phyloP scores from a whole-genome alignment of 2,329 filamentous ascomycete species.

The Phyllosticta ampelicida region DNA sequence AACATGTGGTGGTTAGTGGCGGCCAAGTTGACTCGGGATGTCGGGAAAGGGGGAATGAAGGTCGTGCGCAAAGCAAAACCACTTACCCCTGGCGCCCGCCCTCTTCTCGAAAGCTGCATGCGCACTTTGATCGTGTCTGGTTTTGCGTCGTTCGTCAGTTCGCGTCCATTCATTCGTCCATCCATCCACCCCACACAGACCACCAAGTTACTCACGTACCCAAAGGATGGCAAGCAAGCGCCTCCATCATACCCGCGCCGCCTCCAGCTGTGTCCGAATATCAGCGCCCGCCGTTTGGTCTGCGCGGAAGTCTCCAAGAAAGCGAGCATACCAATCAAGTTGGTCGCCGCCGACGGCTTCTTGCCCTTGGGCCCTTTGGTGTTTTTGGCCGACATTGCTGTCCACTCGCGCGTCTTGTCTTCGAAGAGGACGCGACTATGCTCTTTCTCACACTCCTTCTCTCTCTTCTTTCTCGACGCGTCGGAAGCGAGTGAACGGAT shows the following conservation, averaged over 20 bases:
- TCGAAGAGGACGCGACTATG: neutral
- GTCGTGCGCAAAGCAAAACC: conserved; percentile 8
- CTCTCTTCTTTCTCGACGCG: neutral
- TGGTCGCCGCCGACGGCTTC: conserved; percentile 76
- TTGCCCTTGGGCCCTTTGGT: conserved; percentile 50
- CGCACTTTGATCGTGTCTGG: conserved; percentile 97
- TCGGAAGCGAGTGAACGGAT: neutral
- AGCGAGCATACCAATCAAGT: conserved; percentile 65
- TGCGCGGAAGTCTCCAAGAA: too few relatives aligned
- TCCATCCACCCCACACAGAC: neutral
- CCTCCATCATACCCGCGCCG: conserved; percentile 98
- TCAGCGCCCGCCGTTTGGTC: neutral
- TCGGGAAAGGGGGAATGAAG: too few relatives aligned
- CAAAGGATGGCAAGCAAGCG: conserved; percentile 86
- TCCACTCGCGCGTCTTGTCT: neutral
- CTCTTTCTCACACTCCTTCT: too few relatives aligned
- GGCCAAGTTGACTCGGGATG: too few relatives aligned
- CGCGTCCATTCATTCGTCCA: neutral
- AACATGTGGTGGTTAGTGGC: too few relatives aligned
- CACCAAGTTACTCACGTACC: conserved; percentile 49
- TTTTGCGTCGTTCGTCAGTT: conserved; percentile 17
- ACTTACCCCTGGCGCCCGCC: conserved; percentile 64
- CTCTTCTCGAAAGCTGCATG: conserved; percentile 92
- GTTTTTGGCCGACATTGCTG: conserved; percentile 49
- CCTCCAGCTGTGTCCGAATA: conserved; percentile 59